Percentiles rank a stretch among this genome's conserved stretches.
Conservation (phyloP, 2,329 filamentous ascomycete genomes). For the Penicillium decumbens region DNA sequence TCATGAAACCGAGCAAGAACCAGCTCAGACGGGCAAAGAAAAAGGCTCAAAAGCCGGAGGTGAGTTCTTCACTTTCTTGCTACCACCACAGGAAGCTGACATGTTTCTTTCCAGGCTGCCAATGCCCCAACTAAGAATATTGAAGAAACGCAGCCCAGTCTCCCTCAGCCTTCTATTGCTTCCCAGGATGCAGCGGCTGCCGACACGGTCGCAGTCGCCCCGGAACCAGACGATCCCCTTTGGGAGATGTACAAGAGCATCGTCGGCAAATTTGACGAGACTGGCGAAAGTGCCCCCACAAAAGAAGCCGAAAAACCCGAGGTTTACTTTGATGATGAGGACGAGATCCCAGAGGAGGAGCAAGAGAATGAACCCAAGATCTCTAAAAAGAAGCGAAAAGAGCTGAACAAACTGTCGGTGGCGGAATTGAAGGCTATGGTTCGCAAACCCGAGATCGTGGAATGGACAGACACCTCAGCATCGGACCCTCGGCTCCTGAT, state of each 20-base stretch:
- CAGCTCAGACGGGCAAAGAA: slow-evolving; percentile 88
- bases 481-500: slow-evolving; percentile 84
- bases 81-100: slow-evolving; percentile 14
- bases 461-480: slow-evolving; percentile 94
- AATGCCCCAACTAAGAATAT: slow-evolving; percentile 2
- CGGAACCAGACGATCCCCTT: slow-evolving; percentile 67
- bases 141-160: slow-evolving; percentile 3
- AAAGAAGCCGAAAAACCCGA: slow-evolving; percentile 75
- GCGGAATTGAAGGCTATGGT: slow-evolving; percentile 93
- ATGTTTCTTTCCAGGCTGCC: slow-evolving; percentile 8
- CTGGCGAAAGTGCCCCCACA: slow-evolving; percentile 59
- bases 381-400: slow-evolving; percentile 93
- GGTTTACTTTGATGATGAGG: slow-evolving; percentile 75
- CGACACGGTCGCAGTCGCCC: slow-evolving; percentile 45
- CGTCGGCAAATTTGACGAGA: slow-evolving; percentile 70
- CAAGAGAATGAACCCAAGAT: slow-evolving; percentile 61
- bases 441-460: slow-evolving; percentile 84
- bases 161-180: slow-evolving; percentile 8
- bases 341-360: slow-evolving; percentile 77
- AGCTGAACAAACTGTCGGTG: slow-evolving; percentile 85
- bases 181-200: slow-evolving; percentile 38
- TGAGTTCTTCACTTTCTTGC: slow-evolving; percentile 30
- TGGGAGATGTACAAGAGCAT: slow-evolving; percentile 80
- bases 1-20: slow-evolving; percentile 80
- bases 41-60: slow-evolving; percentile 78